phyloP scores from a whole-genome alignment of 139 green algal genomes.

The Closterium sp. region DNA sequence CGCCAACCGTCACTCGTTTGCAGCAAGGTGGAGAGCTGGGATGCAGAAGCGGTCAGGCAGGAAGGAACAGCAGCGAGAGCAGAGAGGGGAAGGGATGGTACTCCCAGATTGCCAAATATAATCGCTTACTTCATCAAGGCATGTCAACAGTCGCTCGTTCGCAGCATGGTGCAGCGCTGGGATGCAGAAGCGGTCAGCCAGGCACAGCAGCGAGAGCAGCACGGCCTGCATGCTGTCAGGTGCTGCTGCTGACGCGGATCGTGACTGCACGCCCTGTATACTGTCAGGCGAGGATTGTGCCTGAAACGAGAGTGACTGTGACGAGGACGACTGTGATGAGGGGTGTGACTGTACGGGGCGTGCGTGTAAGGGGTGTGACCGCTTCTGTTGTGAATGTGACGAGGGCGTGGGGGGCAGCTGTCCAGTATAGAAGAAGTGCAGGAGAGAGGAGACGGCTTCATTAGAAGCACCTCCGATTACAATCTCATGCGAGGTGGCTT shows the following conservation, averaged over 20 bases:
- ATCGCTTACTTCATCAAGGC: neutral
- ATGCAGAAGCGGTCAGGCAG: slow-evolving; percentile 18
- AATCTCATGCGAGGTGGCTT: neutral
- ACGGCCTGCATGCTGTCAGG: neutral
- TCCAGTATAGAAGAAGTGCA: slow-evolving; percentile 17
- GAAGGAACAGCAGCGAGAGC: no score
- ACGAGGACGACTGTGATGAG: no score
- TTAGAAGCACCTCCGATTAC: neutral
- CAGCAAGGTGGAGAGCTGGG: neutral
- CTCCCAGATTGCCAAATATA: no score
- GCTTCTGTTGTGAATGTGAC: no score
- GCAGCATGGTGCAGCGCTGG: neutral
- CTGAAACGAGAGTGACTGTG: no score
- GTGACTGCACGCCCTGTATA: no score
- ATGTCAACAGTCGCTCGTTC: neutral
- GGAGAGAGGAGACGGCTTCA: neutral
- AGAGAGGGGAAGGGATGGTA: no score
- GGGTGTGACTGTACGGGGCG: neutral
- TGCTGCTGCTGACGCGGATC: neutral
- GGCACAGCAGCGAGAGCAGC: neutral
- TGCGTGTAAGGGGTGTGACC: neutral
- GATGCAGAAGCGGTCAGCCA: slow-evolving; percentile 17
- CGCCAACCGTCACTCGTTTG: neutral
- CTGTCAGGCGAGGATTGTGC: no score
- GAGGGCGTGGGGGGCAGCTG: neutral